Evolutionary conservation across 371 early-diverging fungal species (phyloP), one percentile per base, ranked within the genome.

Genomic region (Mucor irregularis): DNA sequence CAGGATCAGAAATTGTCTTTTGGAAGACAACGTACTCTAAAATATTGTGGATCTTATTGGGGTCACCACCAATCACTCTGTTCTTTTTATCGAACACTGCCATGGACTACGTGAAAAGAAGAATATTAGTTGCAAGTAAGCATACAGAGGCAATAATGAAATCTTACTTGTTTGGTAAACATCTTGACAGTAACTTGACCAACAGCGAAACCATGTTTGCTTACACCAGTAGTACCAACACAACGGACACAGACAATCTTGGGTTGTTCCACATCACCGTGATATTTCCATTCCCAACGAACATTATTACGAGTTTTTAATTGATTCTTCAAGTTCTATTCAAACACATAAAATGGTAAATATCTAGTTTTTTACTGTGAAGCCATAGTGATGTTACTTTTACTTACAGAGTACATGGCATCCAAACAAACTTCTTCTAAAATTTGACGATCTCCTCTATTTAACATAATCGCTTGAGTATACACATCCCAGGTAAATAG

Each of bases 1-100:
- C 79, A 21, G 81, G 76, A 49, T 87, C 80, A 9, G 83, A 77
- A 33, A 89, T 74, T 10, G 83, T 74, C 50, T 86, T 73, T 67
- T 90, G 91, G 70, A 88, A 86, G 5, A 90, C 88, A 44, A 86
- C 73, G 53, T 87, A 86, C 62, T 90, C 90, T 26, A 73, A 64
- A 10, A 89, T 76, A 33, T 74, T 80, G 39, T 81, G 81, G 13
- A 81, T 58, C 58, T 82, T 84, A 57, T 81, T 73, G 37, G 78
- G 75, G 52, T 81, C 82, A 28, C 82, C 84, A 35, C 78, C 85
- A 31, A 80, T 71, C 37, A 82, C 44, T 37, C 72, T 69, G 62
- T 81, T 77, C 68, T 79, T 79, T 62, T 80, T 83, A 59, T 84
- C 76, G 61, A 68, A 83, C 31, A 79, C 79, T 49, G 82, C 81